These are phyloP conservation scores for Calamus simplicifolius DNA, from an alignment of 176 grass and related monocot species.

Conservation along the genomic window DNA sequence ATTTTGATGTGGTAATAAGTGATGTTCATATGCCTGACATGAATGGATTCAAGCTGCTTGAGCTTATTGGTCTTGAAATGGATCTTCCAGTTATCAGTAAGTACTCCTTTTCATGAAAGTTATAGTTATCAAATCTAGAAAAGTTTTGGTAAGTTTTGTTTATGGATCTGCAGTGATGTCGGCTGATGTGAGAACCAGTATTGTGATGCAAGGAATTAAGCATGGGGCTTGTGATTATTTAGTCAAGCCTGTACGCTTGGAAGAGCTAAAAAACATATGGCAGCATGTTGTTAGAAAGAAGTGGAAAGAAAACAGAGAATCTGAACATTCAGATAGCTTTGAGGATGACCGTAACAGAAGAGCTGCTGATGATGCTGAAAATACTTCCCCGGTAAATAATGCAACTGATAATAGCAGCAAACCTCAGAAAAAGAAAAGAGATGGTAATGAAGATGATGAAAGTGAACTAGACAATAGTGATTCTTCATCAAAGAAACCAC, in stretches of 20 bases:
- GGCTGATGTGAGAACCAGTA: conserved; percentile 74
- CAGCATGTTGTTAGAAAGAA: conserved; percentile 97
- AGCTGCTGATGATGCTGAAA: conserved; percentile 64
- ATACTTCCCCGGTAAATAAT: conserved; percentile 72
- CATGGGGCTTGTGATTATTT: conserved; percentile 98
- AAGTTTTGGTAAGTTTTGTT: conserved; percentile 15
- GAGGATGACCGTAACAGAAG: conserved; percentile 67
- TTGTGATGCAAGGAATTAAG: conserved; percentile 99
- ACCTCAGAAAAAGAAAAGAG: conserved; percentile 89
- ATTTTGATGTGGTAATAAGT: conserved; percentile 92
- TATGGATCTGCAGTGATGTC: conserved; percentile 87
- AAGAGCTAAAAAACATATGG: conserved; percentile 98
- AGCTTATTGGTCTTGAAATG: conserved; percentile 96
- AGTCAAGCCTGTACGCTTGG: conserved; percentile 89
- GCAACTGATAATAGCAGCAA: conserved; percentile 57
- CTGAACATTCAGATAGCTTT: conserved; percentile 82
- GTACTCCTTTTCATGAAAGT: conserved; percentile 27
- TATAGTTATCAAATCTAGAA: not conserved
- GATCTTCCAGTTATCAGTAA: conserved; percentile 98
- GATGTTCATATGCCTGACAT: conserved; percentile 99
- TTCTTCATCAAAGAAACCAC: conserved; percentile 83
- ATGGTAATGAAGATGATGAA: conserved; percentile 83
- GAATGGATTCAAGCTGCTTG: conserved; percentile 92
- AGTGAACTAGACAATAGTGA: conserved; percentile 72
- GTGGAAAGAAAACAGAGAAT: conserved; percentile 52